Conservation (phyloP, 441 rosid genomes). For the Iberis amara region DNA sequence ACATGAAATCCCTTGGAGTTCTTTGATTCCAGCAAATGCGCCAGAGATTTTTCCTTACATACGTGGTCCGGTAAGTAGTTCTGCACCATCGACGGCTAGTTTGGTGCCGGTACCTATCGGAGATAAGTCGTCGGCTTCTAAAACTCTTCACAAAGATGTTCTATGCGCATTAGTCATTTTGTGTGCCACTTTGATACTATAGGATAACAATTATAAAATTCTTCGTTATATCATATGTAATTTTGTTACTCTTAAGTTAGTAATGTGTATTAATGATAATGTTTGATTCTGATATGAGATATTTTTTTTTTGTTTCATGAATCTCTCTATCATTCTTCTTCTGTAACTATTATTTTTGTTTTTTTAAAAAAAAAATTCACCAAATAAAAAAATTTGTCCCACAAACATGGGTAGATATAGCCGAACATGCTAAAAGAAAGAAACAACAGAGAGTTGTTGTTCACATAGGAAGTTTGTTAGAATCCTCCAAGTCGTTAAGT, state of each 20-base stretch:
- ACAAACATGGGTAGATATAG: no score
- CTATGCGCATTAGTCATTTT: conserved; percentile 31
- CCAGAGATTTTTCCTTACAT: conserved; percentile 51
- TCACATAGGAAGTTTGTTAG: conserved; percentile 1
- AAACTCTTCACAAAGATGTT: conserved; percentile 25
- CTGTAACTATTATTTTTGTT: no score
- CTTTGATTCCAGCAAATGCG: conserved; percentile 42
- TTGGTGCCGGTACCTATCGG: conserved; percentile 33
- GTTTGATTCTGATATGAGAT: no score
- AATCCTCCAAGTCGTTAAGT: conserved; percentile 1
- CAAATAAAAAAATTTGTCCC: no score
- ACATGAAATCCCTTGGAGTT: not conserved
- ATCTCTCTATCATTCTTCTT: no score
- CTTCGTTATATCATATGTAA: not conserved
- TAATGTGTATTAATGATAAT: no score
- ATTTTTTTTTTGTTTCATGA: no score
- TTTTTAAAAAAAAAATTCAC: no score
- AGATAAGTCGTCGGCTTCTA: conserved; percentile 44
- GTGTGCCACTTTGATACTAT: conserved; percentile 29
- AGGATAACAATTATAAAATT: not conserved
- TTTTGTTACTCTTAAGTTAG: not conserved
- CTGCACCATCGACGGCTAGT: conserved; percentile 23
- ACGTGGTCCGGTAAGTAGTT: conserved; percentile 33
- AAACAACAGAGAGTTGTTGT: not conserved
- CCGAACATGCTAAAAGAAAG: not conserved